phyloP scores from a whole-genome alignment of 495 filamentous ascomycete genomes.

The Daldinia decipiens region DNA sequence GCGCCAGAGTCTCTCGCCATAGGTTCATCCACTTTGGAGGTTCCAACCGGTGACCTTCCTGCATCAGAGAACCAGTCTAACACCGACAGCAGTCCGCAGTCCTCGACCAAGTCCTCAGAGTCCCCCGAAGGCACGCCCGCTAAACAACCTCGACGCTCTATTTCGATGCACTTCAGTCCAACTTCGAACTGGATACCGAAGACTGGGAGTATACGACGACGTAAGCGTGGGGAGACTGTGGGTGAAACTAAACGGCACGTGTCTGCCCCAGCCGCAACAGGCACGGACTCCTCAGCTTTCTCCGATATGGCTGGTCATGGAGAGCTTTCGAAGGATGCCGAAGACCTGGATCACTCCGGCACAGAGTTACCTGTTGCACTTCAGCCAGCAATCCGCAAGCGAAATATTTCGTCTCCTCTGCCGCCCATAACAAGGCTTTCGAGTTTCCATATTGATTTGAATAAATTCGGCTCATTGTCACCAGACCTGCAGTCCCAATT shows the following conservation, averaged over 20 bases:
- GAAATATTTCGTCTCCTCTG: constrained; percentile 65
- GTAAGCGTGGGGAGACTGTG: constrained; percentile 55
- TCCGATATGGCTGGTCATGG: constrained; percentile 7
- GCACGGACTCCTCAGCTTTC: constrained; percentile 10
- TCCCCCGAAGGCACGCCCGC: constrained; percentile 50
- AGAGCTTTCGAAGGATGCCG: constrained; percentile 34
- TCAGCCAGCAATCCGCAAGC: constrained; percentile 50
- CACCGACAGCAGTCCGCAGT: constrained; percentile 35
- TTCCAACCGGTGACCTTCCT: constrained; percentile 13
- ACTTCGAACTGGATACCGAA: constrained; percentile 61
- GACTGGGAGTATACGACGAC: constrained; percentile 59
- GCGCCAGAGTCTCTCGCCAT: constrained; percentile 34
- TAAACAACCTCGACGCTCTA: constrained; percentile 56
- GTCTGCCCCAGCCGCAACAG: constrained; percentile 53
- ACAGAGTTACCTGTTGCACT: constrained; percentile 40
- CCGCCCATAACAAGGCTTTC: constrained; percentile 66
- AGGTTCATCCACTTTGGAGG: constrained; percentile 26
- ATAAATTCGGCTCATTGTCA: constrained; percentile 56
- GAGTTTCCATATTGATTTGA: constrained; percentile 65
- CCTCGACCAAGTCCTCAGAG: constrained; percentile 36
- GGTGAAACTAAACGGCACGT: constrained; percentile 56
- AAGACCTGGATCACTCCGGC: constrained; percentile 32
- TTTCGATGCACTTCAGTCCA: constrained; percentile 65
- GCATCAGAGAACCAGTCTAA: constrained; percentile 25
- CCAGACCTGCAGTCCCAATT: constrained; percentile 37